A percentile compares a stretch with the other conserved stretches of the same genome.
Evolutionary conservation across 192 early-diverging fungal species (phyloP).

Genomic region (Martensiomyces pterosporus): DNA sequence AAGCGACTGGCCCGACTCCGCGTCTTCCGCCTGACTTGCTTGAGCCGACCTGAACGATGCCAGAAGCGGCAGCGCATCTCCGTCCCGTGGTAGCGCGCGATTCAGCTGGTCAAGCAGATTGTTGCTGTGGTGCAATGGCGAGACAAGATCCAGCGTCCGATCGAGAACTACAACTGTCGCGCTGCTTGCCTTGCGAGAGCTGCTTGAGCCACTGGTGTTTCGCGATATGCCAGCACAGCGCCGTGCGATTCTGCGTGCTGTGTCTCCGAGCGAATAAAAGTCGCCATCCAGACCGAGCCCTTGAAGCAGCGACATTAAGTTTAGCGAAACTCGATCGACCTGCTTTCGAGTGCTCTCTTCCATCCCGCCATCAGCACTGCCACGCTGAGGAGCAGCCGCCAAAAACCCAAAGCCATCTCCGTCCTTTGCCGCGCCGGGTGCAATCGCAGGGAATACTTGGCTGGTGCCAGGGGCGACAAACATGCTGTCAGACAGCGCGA

Average conservation of each 20-base stretch:
- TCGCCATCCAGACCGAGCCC: slow-evolving; percentile 16
- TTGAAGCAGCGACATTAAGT: slow-evolving; percentile 15
- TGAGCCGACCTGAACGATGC: background rate
- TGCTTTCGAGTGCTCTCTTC: slow-evolving; percentile 6
- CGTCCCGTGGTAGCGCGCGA: slow-evolving; percentile 7
- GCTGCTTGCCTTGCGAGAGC: slow-evolving; percentile 4
- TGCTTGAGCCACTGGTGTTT: background rate
- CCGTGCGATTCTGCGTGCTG: slow-evolving; percentile 20
- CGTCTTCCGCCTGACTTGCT: background rate
- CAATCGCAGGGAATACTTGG: background rate
- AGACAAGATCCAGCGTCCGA: slow-evolving; percentile 33
- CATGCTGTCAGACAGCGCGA: background rate
- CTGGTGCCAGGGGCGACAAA: background rate
- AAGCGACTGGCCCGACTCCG: background rate
- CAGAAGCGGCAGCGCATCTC: slow-evolving; percentile 9
- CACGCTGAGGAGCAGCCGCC: too few relatives aligned
- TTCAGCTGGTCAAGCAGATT: slow-evolving; percentile 30
- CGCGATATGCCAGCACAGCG: slow-evolving; percentile 23
- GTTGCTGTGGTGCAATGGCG: slow-evolving; percentile 25
- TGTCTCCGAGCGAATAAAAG: slow-evolving; percentile 41
- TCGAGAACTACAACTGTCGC: slow-evolving; percentile 41
- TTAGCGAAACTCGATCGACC: slow-evolving; percentile 28
- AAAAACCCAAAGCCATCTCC: too few relatives aligned
- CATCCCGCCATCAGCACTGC: background rate
- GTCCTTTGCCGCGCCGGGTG: background rate